Conservation (phyloP, 176 grass and related monocot genomes). For the Aegilops sharonensis region DNA sequence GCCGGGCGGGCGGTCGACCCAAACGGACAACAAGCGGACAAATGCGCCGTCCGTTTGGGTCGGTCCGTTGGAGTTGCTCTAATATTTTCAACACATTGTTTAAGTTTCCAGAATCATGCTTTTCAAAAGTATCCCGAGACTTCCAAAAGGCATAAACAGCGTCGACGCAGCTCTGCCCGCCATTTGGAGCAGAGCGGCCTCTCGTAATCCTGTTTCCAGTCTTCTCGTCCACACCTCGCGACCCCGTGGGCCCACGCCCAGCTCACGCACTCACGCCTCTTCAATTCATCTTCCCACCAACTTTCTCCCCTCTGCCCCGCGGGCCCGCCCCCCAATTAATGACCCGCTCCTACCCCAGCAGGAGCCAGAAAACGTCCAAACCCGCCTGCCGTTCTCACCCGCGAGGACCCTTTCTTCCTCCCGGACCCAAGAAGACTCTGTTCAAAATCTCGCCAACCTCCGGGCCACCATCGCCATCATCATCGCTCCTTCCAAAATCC, state of each 20-base stretch:
- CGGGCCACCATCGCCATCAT: background rate
- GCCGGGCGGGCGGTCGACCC: too few relatives aligned
- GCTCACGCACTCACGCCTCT: background rate
- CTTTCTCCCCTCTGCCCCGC: background rate
- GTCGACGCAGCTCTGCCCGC: background rate
- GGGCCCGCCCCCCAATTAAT: background rate
- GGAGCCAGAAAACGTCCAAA: background rate
- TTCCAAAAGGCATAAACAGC: background rate
- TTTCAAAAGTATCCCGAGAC: background rate
- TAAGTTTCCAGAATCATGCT: background rate
- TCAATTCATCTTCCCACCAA: background rate
- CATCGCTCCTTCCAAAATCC: background rate
- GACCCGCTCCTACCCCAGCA: background rate
- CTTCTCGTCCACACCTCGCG: background rate
- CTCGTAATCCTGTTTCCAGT: background rate
- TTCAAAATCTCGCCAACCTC: background rate
- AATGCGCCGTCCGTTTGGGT: too few relatives aligned
- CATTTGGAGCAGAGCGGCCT: constrained; percentile 18
- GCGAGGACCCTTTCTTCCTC: background rate
- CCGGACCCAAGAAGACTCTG: background rate
- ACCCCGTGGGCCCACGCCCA: background rate
- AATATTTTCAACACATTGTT: background rate
- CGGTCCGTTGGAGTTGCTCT: too few relatives aligned
- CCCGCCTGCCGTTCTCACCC: background rate
- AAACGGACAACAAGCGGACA: too few relatives aligned